phyloP scores from a whole-genome alignment of 1,284 basidiomycete genomes.

The Thelephora terrestris region DNA sequence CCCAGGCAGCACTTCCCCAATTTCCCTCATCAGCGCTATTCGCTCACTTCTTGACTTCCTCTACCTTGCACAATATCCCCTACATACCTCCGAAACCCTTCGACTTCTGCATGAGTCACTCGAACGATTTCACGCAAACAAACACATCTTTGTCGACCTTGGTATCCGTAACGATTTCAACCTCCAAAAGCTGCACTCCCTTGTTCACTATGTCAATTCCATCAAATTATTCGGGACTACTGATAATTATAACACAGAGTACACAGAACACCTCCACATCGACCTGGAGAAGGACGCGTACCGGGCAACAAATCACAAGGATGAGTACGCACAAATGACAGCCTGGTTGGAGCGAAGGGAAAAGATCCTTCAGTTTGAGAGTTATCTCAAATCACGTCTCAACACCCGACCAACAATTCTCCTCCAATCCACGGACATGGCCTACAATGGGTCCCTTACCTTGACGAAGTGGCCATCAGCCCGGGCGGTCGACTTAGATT shows the following conservation, averaged over 20 bases:
- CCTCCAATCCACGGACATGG: no score
- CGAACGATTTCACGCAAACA: slow-evolving; percentile 20
- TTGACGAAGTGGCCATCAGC: slow-evolving; percentile 1
- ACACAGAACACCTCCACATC: no score
- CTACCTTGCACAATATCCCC: no score
- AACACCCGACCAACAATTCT: no score
- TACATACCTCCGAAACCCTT: no score
- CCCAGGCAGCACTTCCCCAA: not conserved
- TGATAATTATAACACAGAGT: no score
- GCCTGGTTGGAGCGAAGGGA: not conserved
- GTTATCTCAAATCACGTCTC: not conserved
- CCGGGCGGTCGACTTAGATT: slow-evolving; percentile 9
- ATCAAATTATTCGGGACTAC: slow-evolving; percentile 16
- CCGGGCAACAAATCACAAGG: no score
- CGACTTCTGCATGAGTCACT: slow-evolving; percentile 18
- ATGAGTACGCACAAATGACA: no score
- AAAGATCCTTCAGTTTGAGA: not conserved
- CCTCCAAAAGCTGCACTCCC: slow-evolving; percentile 21
- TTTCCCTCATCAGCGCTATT: not conserved
- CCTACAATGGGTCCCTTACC: no score
- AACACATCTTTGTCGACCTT: slow-evolving; percentile 16
- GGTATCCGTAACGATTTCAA: slow-evolving; percentile 16
- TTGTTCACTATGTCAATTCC: slow-evolving; percentile 12
- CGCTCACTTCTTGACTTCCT: no score
- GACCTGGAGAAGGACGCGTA: no score